Evolutionary conservation across 129 eudicot species (phyloP), one percentile per base, ranked within the genome.

Genomic region (Mikania micrantha): DNA sequence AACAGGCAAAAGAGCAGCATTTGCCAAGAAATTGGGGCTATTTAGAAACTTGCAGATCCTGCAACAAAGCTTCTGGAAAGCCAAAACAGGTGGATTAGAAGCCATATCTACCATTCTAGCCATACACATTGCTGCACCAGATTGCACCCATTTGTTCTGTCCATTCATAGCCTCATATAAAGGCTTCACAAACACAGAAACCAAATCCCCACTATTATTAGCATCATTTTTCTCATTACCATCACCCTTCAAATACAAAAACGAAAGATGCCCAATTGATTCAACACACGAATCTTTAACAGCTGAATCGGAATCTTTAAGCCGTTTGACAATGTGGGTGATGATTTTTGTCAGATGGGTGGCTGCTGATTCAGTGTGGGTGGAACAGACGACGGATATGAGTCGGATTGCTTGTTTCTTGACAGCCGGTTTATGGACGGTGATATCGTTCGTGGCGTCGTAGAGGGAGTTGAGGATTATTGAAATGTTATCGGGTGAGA

Each of bases 161-260:
- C 84, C 98, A 72, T 69, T 74, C 96, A 92, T 84, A 7, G 92
- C 85, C 77, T 92, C 98, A 73, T 88, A 88, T 80, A 93, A 83
- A 0, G 98, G 98, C 90, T 84, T 88, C 79, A 81, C 85, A 71
- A 93, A 93, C 76, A 88, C 47, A n/a, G 87, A 80, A 59, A 88
- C 93, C 62, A 52, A 22, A 15, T 40, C 35, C 47, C 79, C 83
- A 45, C 42, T 64, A 4, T 64, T n/a, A n/a, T n/a, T n/a, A n/a
- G n/a, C n/a, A n/a, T n/a, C n/a, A n/a, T n/a, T n/a, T n/a, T n/a
- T n/a, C n/a, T n/a, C n/a, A n/a, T n/a, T n/a, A n/a, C n/a, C 85
- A 5, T 61, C 90, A 45, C 68, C 78, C 59, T 81, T 86, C 66
- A 93, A 64, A 53, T 93, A 93, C 47, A 78, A 54, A 24, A 52